These are phyloP conservation scores for Podaxis pistillaris DNA, from an alignment of 768 basidiomycete genomes.

Conservation along the genomic window DNA sequence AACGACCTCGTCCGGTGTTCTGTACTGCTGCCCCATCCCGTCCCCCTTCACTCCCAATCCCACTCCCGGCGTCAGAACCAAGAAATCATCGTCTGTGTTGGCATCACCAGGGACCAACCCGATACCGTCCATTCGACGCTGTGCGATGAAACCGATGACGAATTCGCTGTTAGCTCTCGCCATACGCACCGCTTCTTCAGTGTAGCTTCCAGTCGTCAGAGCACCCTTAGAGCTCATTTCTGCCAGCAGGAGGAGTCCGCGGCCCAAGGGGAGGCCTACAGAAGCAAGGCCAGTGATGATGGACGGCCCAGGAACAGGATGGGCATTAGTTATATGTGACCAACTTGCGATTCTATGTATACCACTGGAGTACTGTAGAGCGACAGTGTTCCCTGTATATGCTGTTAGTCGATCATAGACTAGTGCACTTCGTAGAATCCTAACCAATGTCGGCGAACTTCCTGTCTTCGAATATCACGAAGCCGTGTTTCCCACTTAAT, in stretches of 20 bases:
- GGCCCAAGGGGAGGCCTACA: constrained; percentile 78
- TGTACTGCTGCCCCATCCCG: constrained; percentile 91
- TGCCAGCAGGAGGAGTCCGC: constrained; percentile 88
- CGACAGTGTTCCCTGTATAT: constrained; percentile 86
- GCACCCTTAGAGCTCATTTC: constrained; percentile 95
- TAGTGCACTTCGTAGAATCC: constrained; percentile 17
- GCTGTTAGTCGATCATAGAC: constrained; percentile 13
- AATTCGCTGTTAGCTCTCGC: constrained; percentile 80
- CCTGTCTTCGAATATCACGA: constrained; percentile 96
- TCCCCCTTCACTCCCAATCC: constrained; percentile 80
- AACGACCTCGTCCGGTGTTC: constrained; percentile 84
- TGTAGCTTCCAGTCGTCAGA: constrained; percentile 82
- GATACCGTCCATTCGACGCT: constrained; percentile 75
- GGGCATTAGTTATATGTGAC: constrained; percentile 97
- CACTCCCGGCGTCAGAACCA: constrained; percentile 92
- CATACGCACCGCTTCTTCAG: constrained; percentile 82
- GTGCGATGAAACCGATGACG: constrained; percentile 96
- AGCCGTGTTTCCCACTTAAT: constrained; percentile 81
- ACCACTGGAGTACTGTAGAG: constrained; percentile 90
- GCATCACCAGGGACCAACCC: constrained; percentile 35
- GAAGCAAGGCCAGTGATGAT: constrained; percentile 87
- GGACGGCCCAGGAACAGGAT: constrained; percentile 93
- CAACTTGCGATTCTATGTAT: constrained; percentile 92
- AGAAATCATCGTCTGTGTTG: constrained; percentile 67
- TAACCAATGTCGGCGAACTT: constrained; percentile 99